phyloP scores from a whole-genome alignment of 2,329 filamentous ascomycete species.

The Epicoccum sorghinum region DNA sequence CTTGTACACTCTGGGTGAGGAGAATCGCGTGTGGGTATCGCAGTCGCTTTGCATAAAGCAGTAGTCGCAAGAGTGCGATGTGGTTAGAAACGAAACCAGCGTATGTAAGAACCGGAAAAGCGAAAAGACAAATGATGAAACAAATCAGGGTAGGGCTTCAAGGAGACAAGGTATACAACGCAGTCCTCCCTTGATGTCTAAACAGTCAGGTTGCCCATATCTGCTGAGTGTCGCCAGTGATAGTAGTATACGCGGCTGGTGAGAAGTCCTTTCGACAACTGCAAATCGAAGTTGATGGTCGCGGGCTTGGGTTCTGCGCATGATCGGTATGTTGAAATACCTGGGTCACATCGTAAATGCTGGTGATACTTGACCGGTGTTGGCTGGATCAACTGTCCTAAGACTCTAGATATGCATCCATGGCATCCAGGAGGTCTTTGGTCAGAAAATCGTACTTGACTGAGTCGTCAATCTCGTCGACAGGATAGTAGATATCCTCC shows the following conservation, averaged over 20 bases:
- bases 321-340: not conserved
- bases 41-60: too few species aligned
- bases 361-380: not conserved
- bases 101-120: too few species aligned
- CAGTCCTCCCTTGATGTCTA: constrained; percentile 3
- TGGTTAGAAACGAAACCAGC: too few species aligned
- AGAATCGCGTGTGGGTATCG: too few species aligned
- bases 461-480: constrained; percentile 44
- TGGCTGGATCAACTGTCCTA: not conserved
- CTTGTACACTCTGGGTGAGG: too few species aligned
- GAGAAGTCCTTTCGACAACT: constrained; percentile 16
- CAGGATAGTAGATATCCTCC: constrained; percentile 47
- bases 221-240: constrained; percentile 7
- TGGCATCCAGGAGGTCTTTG: constrained; percentile 34
- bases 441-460: constrained; percentile 35
- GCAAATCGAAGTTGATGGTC: constrained; percentile 20
- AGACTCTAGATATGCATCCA: constrained; percentile 31
- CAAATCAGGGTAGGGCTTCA: not conserved
- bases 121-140: not conserved
- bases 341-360: not conserved
- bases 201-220: not conserved
- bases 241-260: constrained; percentile 2
- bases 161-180: not conserved
- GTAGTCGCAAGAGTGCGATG: too few species aligned
- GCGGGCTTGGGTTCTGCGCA: constrained; percentile 11